Evolutionary conservation across 108 stramenopile genomes (phyloP).

Genomic region (Mayamaea pseudoterrestris): DNA sequence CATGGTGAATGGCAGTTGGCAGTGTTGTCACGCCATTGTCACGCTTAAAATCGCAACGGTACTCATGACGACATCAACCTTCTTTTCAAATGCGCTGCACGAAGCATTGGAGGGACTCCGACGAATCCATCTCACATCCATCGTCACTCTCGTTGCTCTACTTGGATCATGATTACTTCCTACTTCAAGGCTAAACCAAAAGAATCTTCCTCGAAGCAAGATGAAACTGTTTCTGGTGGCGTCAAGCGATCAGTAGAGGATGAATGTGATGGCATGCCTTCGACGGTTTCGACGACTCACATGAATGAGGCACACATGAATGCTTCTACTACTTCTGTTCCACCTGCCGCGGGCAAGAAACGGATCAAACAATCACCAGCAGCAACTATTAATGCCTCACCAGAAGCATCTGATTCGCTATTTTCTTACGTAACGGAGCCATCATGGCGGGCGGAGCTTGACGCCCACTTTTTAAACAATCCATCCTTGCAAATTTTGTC

Average conservation of each 20-base stretch:
- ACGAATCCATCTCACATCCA: background rate
- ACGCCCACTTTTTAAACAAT: too few relatives aligned
- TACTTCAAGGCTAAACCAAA: background rate
- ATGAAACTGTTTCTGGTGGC: background rate
- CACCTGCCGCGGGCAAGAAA: background rate
- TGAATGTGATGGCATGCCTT: background rate
- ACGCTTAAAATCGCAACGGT: too few relatives aligned
- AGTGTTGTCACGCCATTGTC: too few relatives aligned
- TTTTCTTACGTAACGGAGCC: too few relatives aligned
- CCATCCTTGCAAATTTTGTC: constrained; percentile 16
- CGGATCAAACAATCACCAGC: background rate
- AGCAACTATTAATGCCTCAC: background rate
- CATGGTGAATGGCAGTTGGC: too few relatives aligned
- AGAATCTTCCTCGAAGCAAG: background rate
- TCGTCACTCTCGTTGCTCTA: background rate
- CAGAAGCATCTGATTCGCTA: background rate
- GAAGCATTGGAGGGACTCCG: too few relatives aligned
- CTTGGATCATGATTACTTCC: background rate
- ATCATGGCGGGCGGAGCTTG: background rate
- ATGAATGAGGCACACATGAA: background rate
- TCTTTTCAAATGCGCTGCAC: too few relatives aligned
- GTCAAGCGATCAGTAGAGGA: background rate
- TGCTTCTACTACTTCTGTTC: background rate
- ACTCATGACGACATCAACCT: too few relatives aligned
- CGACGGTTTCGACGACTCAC: background rate